Percentiles rank a stretch among this genome's conserved stretches.
Conservation (phyloP, 768 basidiomycete species). For the Tulasnella sp. region DNA sequence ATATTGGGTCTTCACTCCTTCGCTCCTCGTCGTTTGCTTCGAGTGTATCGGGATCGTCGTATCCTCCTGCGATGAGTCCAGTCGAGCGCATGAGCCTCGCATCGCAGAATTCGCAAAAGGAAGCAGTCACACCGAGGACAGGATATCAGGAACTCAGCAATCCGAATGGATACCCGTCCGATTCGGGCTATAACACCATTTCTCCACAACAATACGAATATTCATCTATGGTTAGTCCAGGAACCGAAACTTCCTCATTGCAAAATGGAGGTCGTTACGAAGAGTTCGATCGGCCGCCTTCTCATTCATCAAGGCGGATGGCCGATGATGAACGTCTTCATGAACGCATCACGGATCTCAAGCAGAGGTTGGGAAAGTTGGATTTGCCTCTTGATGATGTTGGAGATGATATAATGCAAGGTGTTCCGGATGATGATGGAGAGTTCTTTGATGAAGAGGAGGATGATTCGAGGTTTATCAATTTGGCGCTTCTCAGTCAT, state of each 20-base stretch:
- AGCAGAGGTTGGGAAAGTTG: constrained; percentile 7
- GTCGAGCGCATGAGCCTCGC: neutral
- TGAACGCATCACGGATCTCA: constrained; percentile 7
- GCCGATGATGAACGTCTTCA: neutral
- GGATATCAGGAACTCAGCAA: too few species aligned
- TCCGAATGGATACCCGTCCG: too few species aligned
- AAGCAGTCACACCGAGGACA: too few species aligned
- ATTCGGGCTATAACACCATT: too few species aligned
- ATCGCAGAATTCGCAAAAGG: too few species aligned
- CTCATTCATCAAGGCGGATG: too few species aligned
- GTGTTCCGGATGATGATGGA: constrained; percentile 11
- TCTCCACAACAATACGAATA: constrained; percentile 1
- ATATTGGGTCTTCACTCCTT: neutral
- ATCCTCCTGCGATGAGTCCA: neutral
- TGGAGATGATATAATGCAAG: constrained; percentile 3
- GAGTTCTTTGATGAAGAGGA: constrained; percentile 40
- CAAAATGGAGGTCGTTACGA: too few species aligned
- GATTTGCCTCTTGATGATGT: constrained; percentile 1
- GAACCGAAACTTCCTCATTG: too few species aligned
- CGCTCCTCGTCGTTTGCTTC: neutral
- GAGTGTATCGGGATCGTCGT: constrained; percentile 1
- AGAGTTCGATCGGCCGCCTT: too few species aligned
- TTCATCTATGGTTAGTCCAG: constrained; percentile 1
- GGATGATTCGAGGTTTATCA: constrained; percentile 66
- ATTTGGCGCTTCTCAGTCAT: constrained; percentile 76